These are phyloP conservation scores for Uncinocarpus reesii DNA, from an alignment of 2,329 filamentous ascomycete genomes.

Conservation along the genomic window DNA sequence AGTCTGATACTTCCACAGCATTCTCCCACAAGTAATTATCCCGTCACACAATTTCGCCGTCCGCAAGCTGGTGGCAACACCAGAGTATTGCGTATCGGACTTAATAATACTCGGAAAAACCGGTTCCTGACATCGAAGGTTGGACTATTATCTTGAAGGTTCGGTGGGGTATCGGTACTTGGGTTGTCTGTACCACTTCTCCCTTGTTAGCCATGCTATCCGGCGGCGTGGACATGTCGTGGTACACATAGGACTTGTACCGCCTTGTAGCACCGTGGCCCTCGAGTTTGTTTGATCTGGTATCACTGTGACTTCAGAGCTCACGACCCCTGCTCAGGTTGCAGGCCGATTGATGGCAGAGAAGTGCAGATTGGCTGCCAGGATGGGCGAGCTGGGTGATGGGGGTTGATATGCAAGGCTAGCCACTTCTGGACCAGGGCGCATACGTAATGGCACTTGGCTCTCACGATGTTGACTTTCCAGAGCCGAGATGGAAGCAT, in stretches of 20 bases:
- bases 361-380: neutral
- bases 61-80: constrained; percentile 5
- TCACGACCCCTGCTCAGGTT: constrained; percentile 1
- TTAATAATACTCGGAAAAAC: neutral
- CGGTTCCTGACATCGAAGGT: neutral
- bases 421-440: neutral
- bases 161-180: neutral
- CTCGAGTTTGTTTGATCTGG: neutral
- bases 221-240: too few species aligned
- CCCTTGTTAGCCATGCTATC: neutral
- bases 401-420: constrained; percentile 1
- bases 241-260: neutral
- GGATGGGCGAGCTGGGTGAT: neutral
- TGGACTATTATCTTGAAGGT: neutral
- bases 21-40: too few species aligned
- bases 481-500: neutral
- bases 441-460: constrained; percentile 8
- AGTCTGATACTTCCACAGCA: too few species aligned
- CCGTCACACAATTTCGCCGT: too few species aligned
- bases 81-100: neutral
- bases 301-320: neutral
- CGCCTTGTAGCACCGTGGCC: neutral
- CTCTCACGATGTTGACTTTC: neutral
- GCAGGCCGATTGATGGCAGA: neutral
- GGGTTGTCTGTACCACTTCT: neutral